Conservation (phyloP, 805 yeast genomes). For the Teunomyces funiuensis region DNA sequence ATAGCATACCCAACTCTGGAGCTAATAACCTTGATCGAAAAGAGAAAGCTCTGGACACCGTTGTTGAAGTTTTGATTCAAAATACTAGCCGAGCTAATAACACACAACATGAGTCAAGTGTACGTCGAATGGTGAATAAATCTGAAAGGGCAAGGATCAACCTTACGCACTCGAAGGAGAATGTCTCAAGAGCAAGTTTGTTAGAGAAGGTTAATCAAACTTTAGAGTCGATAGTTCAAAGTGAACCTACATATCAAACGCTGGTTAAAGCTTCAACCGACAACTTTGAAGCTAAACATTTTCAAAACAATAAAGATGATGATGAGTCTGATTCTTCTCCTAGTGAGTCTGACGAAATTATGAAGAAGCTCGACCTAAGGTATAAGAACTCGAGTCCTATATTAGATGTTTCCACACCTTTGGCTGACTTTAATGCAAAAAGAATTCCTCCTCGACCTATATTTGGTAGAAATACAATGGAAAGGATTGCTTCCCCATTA, state of each 20-base stretch:
- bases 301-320: not conserved
- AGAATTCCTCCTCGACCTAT: not conserved
- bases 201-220: constrained; percentile 15
- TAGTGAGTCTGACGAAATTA: constrained; percentile 10
- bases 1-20: too few relatives aligned
- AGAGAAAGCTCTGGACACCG: too few relatives aligned
- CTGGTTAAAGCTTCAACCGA: too few relatives aligned
- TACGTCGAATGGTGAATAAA: not conserved
- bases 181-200: constrained; percentile 12
- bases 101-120: not conserved
- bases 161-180: constrained; percentile 7
- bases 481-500: not conserved
- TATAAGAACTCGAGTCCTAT: constrained; percentile 10
- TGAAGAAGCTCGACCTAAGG: constrained; percentile 9
- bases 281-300: not conserved
- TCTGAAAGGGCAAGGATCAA: constrained; percentile 10
- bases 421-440: not conserved
- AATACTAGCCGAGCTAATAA: too few relatives aligned
- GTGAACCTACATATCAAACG: not conserved
- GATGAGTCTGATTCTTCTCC: constrained; percentile 7
- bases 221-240: constrained; percentile 9
- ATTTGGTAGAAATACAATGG: not conserved
- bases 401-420: constrained; percentile 12
- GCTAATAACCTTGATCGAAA: too few relatives aligned
- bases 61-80: too few relatives aligned